phyloP scores from a whole-genome alignment of 2,329 filamentous ascomycete genomes.

The Golovinomyces cichoracearum region DNA sequence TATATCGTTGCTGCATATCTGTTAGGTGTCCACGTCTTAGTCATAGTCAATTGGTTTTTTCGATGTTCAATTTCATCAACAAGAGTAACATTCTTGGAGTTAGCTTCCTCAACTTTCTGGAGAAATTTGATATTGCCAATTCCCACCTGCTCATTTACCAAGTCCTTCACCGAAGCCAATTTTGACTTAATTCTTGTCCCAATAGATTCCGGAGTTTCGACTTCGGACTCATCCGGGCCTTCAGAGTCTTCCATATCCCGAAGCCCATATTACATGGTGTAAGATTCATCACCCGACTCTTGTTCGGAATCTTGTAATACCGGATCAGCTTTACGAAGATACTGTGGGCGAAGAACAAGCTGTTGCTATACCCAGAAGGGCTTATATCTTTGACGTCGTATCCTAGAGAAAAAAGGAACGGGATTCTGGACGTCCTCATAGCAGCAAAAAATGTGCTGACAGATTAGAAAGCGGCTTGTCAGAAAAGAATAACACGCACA shows the following conservation, averaged over 20 bases:
- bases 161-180: neutral
- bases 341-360: neutral
- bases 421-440: neutral
- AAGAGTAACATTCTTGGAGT: neutral
- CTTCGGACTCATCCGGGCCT: neutral
- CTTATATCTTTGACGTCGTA: neutral
- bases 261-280: neutral
- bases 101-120: neutral
- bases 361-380: neutral
- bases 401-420: neutral
- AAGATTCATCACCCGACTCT: neutral
- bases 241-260: neutral
- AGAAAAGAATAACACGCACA: neutral
- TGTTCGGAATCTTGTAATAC: neutral
- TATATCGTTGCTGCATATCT: neutral
- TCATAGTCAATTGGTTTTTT: neutral
- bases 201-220: neutral
- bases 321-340: neutral
- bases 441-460: neutral
- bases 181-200: neutral
- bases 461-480: neutral
- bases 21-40: neutral
- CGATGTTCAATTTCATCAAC: neutral
- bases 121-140: neutral
- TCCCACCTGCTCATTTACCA: neutral